phyloP scores from a whole-genome alignment of 805 yeast genomes.

The Metschnikowia noctiluminum region DNA sequence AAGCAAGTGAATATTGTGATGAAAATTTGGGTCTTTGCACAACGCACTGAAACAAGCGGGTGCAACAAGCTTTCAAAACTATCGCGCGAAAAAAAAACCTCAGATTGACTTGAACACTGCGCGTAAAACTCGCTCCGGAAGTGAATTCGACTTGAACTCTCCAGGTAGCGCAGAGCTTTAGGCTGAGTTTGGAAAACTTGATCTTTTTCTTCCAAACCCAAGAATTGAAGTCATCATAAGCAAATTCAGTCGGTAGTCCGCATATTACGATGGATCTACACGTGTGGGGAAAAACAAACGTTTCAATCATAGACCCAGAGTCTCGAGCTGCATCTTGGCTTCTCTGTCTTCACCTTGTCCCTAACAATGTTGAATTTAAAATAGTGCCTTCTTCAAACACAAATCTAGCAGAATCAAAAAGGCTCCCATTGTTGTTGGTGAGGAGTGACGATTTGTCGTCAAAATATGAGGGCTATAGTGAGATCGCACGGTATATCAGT shows the following conservation, averaged over 20 bases:
- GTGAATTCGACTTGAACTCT: too few species aligned
- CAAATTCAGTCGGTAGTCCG: not conserved
- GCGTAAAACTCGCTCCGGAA: too few species aligned
- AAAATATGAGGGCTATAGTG: conserved; percentile 38
- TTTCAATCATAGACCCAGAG: conserved; percentile 51
- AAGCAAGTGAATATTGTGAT: not conserved
- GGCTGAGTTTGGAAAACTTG: too few species aligned
- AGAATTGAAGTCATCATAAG: not conserved
- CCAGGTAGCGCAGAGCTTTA: too few species aligned
- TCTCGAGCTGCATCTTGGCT: conserved; percentile 48
- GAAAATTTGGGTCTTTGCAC: not conserved
- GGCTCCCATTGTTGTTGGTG: conserved; percentile 46
- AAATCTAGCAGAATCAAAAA: conserved; percentile 46
- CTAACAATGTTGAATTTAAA: conserved; percentile 18
- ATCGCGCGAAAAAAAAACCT: not conserved
- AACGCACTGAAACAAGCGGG: not conserved
- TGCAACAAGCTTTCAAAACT: not conserved
- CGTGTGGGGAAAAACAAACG: conserved; percentile 50
- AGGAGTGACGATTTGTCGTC: conserved; percentile 14
- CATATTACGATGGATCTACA: conserved; percentile 31
- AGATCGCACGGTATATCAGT: conserved; percentile 33
- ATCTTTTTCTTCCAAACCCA: too few species aligned
- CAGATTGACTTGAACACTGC: not conserved
- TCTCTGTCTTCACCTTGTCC: conserved; percentile 22
- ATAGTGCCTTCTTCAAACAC: conserved; percentile 59